Conservation (phyloP, 202 grass and related monocot species). For the Cymbopogon flexuosus region DNA sequence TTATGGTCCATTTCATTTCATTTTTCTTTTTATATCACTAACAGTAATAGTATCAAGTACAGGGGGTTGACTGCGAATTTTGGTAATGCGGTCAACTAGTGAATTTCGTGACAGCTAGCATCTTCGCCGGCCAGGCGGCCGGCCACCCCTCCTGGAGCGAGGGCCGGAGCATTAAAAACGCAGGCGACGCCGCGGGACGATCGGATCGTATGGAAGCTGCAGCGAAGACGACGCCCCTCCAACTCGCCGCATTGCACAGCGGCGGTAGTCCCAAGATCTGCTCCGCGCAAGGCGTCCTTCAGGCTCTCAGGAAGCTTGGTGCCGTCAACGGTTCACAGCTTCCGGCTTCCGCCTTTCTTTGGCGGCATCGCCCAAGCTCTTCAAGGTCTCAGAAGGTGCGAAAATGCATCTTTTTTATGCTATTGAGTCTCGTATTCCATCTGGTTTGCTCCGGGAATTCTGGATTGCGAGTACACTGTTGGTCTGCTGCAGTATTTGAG, state of each 20-base stretch:
- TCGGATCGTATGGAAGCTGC: slow-evolving; percentile 22
- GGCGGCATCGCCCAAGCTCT: neutral
- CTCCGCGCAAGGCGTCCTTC: neutral
- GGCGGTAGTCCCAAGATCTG: neutral
- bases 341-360: neutral
- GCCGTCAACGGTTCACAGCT: neutral
- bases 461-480: neutral
- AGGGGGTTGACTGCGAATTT: slow-evolving; percentile 22
- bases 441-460: neutral
- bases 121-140: neutral
- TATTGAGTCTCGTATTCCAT: neutral
- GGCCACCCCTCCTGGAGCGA: neutral
- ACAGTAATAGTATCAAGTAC: neutral
- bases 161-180: slow-evolving; percentile 24
- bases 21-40: neutral
- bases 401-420: neutral
- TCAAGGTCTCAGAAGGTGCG: neutral
- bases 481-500: too few species aligned
- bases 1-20: neutral
- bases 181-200: neutral
- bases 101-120: neutral
- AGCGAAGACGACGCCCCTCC: neutral
- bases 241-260: neutral
- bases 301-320: neutral
- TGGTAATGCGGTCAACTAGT: neutral